Conservation (phyloP, 495 filamentous ascomycete genomes). For the Annulohypoxylon maeteangense region DNA sequence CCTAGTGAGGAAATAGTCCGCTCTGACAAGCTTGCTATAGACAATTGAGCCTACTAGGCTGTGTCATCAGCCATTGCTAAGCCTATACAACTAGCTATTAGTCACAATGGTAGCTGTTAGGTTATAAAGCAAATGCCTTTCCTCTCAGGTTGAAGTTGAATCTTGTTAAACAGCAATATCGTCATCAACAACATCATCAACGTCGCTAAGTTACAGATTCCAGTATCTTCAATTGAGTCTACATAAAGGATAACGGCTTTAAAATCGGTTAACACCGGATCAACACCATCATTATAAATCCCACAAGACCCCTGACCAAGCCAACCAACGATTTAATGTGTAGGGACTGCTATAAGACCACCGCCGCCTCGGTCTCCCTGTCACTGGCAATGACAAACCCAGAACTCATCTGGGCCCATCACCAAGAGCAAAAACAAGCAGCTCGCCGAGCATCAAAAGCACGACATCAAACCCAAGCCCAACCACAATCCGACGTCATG, state of each 20-base stretch:
- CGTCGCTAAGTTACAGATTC: neutral
- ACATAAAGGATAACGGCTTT: neutral
- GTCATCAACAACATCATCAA: neutral
- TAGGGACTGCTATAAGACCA: slow-evolving; percentile 19
- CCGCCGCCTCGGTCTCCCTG: slow-evolving; percentile 29
- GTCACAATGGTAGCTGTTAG: slow-evolving; percentile 15
- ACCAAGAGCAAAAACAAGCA: slow-evolving; percentile 37
- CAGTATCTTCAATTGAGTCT: neutral
- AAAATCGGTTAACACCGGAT: neutral
- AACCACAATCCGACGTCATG: slow-evolving; percentile 16
- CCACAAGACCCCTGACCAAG: neutral
- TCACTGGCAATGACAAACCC: slow-evolving; percentile 43
- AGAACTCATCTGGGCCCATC: slow-evolving; percentile 34
- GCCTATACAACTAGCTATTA: slow-evolving; percentile 12
- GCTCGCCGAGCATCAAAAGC: neutral
- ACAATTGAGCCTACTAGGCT: neutral
- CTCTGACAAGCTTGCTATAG: slow-evolving; percentile 15
- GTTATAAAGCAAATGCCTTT: slow-evolving; percentile 27
- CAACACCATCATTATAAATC: neutral
- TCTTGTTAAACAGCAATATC: neutral
- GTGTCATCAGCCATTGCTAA: slow-evolving; percentile 3
- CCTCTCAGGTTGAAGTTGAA: slow-evolving; percentile 14
- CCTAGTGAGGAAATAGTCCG: neutral
- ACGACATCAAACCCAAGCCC: neutral
- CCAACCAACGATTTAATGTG: slow-evolving; percentile 31